These are phyloP conservation scores for Trichoderma orchidacearum DNA, from an alignment of 495 filamentous ascomycete genomes.

Conservation along the genomic window DNA sequence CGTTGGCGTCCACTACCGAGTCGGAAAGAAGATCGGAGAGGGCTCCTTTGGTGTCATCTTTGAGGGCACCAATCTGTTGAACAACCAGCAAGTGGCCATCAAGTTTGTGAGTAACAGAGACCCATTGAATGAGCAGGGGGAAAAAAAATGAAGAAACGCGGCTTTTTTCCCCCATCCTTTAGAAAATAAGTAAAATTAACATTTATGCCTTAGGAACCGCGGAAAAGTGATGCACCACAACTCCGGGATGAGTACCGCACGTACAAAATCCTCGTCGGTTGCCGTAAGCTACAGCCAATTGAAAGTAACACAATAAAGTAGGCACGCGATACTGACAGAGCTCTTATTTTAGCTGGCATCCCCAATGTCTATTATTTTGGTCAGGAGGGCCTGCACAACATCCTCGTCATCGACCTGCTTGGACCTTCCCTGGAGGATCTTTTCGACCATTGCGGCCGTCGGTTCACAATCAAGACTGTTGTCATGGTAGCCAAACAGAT, in stretches of 20 bases:
- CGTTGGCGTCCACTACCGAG: conserved; percentile 96
- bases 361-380: conserved; percentile 99
- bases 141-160: not conserved
- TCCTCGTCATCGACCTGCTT: conserved; percentile 94
- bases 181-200: not conserved
- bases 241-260: conserved; percentile 97
- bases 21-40: conserved; percentile 99
- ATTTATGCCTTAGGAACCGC: conserved; percentile 56
- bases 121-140: not conserved
- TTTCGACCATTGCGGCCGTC: conserved; percentile 92
- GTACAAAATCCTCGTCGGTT: conserved; percentile 98
- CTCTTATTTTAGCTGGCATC: conserved; percentile 62
- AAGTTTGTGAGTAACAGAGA: conserved; percentile 70
- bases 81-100: conserved; percentile 98
- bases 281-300: conserved; percentile 45
- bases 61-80: conserved; percentile 94
- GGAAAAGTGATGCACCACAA: conserved; percentile 97
- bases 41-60: conserved; percentile 99
- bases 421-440: conserved; percentile 94
- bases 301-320: not conserved
- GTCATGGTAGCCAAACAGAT: conserved; percentile 99
- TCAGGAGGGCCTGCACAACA: conserved; percentile 98
- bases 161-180: not conserved
- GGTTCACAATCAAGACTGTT: conserved; percentile 93
- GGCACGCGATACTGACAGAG: not conserved